A percentile compares a stretch with the other conserved stretches of the same genome.
Conservation (phyloP, 345 rosid species). For the Rhodamnia rubescens region DNA sequence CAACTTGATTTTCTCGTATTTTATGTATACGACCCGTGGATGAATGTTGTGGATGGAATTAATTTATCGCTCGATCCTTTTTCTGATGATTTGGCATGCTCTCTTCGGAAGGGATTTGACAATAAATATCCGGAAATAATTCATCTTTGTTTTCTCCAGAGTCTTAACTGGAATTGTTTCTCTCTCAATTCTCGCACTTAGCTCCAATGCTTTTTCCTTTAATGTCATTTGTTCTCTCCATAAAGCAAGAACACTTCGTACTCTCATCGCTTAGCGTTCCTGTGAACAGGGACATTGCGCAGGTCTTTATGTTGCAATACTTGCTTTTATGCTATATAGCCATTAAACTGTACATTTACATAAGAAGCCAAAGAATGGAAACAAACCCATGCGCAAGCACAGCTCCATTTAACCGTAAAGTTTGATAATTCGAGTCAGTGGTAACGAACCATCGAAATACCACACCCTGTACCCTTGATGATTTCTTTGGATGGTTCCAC, state of each 20-base stretch:
- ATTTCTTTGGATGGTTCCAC: neutral
- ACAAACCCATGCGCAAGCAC: neutral
- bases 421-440: neutral
- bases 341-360: neutral
- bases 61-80: neutral
- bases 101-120: neutral
- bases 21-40: neutral
- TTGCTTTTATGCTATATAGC: neutral
- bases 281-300: neutral
- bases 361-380: neutral
- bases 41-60: neutral
- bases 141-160: neutral
- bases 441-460: neutral
- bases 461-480: neutral
- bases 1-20: neutral
- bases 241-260: neutral
- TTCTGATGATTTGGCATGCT: neutral
- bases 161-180: rapidly evolving
- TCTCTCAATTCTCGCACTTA: neutral
- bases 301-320: neutral
- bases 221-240: neutral
- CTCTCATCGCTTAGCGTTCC: neutral
- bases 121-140: neutral
- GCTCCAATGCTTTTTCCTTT: neutral
- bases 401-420: neutral